A percentile compares a stretch with the other conserved stretches of the same genome.
Conservation (phyloP, 2,329 filamentous ascomycete genomes). For the Paraphaeosphaeria minitans region DNA sequence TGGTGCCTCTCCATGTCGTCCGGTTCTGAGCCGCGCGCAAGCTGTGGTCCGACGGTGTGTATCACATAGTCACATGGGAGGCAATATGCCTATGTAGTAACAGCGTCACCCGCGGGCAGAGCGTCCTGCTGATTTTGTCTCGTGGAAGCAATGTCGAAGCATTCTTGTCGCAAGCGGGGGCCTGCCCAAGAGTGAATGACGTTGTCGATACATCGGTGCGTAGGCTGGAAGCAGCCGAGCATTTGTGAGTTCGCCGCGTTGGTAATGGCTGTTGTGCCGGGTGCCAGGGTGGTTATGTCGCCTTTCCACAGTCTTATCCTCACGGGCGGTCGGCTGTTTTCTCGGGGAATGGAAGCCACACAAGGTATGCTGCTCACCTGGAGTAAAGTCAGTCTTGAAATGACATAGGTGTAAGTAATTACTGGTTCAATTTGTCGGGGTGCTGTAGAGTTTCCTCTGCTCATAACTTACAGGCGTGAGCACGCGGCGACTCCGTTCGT, state of each 20-base stretch:
- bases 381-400: not conserved
- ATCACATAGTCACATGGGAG: constrained; percentile 38
- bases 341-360: not conserved
- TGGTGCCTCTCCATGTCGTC: constrained; percentile 23
- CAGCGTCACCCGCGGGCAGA: constrained; percentile 32
- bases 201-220: constrained; percentile 46
- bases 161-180: constrained; percentile 40
- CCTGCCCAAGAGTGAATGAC: constrained; percentile 42
- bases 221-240: constrained; percentile 45
- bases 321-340: constrained; percentile 2
- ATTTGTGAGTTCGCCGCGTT: constrained; percentile 45
- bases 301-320: constrained; percentile 39
- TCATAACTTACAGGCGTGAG: constrained; percentile 19
- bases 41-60: constrained; percentile 45
- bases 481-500: constrained; percentile 19
- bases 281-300: constrained; percentile 40
- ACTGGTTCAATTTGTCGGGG: no score
- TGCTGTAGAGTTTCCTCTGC: no score
- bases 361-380: not conserved
- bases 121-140: constrained; percentile 20
- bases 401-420: not conserved
- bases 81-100: constrained; percentile 34
- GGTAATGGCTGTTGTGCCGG: constrained; percentile 40
- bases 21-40: constrained; percentile 27
- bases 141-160: constrained; percentile 28